Evolutionary conservation across 371 early-diverging fungal genomes (phyloP).

Genomic region (Circinella minor): DNA sequence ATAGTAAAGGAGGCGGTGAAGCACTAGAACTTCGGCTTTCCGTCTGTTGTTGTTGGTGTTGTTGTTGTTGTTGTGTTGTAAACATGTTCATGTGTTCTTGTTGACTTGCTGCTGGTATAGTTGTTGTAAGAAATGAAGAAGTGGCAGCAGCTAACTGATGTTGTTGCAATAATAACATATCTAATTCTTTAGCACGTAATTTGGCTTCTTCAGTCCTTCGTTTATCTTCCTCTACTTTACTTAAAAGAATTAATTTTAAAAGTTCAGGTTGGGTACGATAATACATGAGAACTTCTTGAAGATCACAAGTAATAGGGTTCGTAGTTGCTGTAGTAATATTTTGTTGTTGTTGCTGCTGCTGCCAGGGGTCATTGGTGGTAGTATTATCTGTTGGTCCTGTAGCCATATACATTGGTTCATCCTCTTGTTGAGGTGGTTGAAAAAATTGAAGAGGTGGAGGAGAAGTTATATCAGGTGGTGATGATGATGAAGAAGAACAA

Average conservation of each 20-base stretch:
- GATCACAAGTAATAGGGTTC: constrained; percentile 40
- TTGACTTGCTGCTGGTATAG: constrained; percentile 4
- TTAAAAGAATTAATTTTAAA: constrained; percentile 58
- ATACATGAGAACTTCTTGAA: constrained; percentile 43
- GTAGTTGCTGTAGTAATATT: constrained; percentile 1
- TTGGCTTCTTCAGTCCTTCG: constrained; percentile 56
- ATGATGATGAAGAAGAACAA: background rate
- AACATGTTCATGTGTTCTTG: background rate
- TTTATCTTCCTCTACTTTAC: constrained; percentile 71
- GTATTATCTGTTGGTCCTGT: background rate
- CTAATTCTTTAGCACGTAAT: constrained; percentile 50
- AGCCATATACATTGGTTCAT: constrained; percentile 3
- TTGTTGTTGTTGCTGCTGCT: constrained; percentile 11
- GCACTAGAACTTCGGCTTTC: background rate
- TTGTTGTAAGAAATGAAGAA: constrained; percentile 3
- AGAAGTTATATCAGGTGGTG: constrained; percentile 6
- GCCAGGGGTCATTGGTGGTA: constrained; percentile 1
- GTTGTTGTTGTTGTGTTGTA: background rate
- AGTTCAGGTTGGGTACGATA: constrained; percentile 66
- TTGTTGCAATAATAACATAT: constrained; percentile 41
- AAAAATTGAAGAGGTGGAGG: constrained; percentile 1
- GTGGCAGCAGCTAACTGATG: constrained; percentile 21
- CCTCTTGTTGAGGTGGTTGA: constrained; percentile 12
- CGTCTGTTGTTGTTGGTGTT: background rate
- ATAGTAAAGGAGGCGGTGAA: background rate